Percentiles rank a stretch among this genome's conserved stretches.
phyloP scores from a whole-genome alignment of 179 eudicot species.

The Drosera spatulata region DNA sequence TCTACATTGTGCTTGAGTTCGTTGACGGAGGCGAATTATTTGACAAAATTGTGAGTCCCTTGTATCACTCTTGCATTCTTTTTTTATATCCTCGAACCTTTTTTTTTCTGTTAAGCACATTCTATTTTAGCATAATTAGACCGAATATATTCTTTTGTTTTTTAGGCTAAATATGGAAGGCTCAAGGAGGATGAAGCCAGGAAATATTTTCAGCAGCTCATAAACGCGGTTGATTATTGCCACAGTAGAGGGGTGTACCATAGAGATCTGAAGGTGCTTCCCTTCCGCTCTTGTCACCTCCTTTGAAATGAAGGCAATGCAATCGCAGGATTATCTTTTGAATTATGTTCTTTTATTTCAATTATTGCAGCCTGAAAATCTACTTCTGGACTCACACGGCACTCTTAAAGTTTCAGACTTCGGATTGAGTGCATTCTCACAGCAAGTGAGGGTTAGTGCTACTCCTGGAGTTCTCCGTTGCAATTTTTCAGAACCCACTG shows the following conservation, averaged over 20 bases:
- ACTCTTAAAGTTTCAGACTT: slow-evolving; percentile 78
- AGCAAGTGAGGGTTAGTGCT: slow-evolving; percentile 60
- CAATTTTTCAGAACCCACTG: too few relatives aligned
- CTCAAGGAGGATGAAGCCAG: slow-evolving; percentile 73
- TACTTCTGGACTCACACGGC: slow-evolving; percentile 63
- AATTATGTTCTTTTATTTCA: background rate
- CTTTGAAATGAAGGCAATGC: background rate
- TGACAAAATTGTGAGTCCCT: slow-evolving; percentile 64
- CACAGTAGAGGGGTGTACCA: slow-evolving; percentile 89
- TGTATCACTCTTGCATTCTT: background rate
- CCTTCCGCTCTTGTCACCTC: background rate
- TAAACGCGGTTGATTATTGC: slow-evolving; percentile 88
- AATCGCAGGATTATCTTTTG: background rate
- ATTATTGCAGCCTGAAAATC: slow-evolving; percentile 67
- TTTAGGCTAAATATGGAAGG: slow-evolving; percentile 56
- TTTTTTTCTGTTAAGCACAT: background rate
- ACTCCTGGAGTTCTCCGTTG: background rate
- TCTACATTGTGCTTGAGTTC: slow-evolving; percentile 75
- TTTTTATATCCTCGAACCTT: background rate
- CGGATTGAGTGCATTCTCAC: slow-evolving; percentile 74
- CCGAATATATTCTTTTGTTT: background rate
- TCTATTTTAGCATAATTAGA: background rate
- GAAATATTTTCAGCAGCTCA: slow-evolving; percentile 80
- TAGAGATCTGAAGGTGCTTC: slow-evolving; percentile 67
- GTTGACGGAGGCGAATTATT: slow-evolving; percentile 87